These are phyloP conservation scores for Penicillium sp. DNA, from an alignment of 2,329 filamentous ascomycete genomes.

Conservation along the genomic window DNA sequence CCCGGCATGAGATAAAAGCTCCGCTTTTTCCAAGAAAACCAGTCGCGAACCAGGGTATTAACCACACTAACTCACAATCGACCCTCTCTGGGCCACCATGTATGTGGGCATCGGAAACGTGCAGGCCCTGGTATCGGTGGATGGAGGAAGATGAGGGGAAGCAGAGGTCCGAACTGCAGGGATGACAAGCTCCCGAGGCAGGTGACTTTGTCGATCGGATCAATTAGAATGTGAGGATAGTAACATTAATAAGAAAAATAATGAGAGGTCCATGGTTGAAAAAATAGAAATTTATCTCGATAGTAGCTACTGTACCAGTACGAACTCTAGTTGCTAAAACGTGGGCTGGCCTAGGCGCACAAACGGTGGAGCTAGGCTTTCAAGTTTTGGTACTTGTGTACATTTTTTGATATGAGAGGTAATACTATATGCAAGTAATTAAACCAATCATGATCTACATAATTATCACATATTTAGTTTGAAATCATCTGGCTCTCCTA, in stretches of 20 bases:
- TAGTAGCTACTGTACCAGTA: neutral
- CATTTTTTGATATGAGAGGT: neutral
- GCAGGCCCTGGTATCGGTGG: slow-evolving; percentile 17
- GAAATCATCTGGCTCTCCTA: neutral
- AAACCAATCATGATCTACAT: neutral
- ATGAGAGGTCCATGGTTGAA: neutral
- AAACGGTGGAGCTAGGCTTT: neutral
- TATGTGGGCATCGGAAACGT: slow-evolving; percentile 19
- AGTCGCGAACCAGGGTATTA: neutral
- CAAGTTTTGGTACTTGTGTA: neutral
- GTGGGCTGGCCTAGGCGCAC: neutral
- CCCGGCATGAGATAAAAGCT: slow-evolving; percentile 6
- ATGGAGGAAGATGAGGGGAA: slow-evolving; percentile 13
- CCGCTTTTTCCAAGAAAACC: slow-evolving; percentile 14
- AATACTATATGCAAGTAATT: neutral
- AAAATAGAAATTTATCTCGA: neutral
- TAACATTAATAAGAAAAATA: neutral
- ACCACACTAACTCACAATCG: slow-evolving; percentile 8
- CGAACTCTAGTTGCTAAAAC: neutral
- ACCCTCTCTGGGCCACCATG: slow-evolving; percentile 1
- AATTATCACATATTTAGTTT: neutral
- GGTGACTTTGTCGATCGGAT: slow-evolving; percentile 4
- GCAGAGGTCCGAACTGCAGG: neutral
- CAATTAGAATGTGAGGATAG: neutral
- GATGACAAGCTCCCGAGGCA: slow-evolving; percentile 4